Conservation (phyloP, 148 eudicot genomes). For the Rhododendron ferrugineum region DNA sequence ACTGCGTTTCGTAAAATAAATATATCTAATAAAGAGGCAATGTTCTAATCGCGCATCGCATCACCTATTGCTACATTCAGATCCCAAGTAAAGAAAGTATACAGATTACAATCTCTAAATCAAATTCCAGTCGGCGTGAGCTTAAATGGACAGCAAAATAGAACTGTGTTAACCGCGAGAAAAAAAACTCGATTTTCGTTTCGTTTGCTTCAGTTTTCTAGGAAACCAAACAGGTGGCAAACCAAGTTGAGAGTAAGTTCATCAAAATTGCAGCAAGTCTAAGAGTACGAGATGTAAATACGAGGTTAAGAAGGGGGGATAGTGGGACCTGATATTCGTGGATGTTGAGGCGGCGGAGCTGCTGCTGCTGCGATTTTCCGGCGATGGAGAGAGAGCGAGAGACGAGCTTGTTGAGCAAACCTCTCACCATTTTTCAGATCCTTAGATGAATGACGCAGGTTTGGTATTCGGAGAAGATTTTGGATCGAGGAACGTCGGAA, state of each 20-base stretch:
- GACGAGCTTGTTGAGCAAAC: conserved; percentile 50
- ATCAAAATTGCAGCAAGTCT: not conserved
- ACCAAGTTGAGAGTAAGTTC: not conserved
- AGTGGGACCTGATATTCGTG: conserved; percentile 80
- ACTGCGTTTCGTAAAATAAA: not conserved
- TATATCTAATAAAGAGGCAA: not conserved
- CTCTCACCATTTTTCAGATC: conserved; percentile 55
- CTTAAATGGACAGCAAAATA: not conserved
- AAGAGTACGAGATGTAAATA: not conserved
- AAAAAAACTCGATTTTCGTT: not conserved
- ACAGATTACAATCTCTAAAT: not conserved
- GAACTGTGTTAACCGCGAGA: not conserved
- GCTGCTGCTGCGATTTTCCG: conserved; percentile 96
- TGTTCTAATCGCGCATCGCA: not conserved
- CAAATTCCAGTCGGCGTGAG: not conserved
- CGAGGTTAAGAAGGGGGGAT: not conserved
- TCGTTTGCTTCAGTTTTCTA: not conserved
- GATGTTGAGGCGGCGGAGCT: conserved; percentile 95
- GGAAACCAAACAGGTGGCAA: not conserved
- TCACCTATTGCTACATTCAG: not conserved
- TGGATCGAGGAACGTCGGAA: not conserved
- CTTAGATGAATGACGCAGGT: not conserved
- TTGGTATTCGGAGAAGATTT: not conserved
- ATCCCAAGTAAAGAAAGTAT: not conserved
- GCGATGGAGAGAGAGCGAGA: conserved; percentile 63